A percentile compares a stretch with the other conserved stretches of the same genome.
phyloP scores from a whole-genome alignment of 257 asterid genomes.

The Nicotiana tabacum region DNA sequence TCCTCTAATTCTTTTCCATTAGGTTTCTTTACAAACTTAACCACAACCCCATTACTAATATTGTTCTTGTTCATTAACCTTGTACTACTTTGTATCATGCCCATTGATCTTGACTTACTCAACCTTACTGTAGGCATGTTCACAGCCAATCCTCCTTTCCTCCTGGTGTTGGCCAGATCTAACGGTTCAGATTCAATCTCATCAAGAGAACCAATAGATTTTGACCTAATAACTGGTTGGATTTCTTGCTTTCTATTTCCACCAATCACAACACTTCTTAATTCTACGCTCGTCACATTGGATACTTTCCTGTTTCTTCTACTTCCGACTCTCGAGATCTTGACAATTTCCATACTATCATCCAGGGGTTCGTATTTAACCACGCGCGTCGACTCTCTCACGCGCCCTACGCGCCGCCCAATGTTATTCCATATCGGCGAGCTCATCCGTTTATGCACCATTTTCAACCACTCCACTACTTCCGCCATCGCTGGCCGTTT shows the following conservation, averaged over 20 bases:
- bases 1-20: conserved; percentile 36
- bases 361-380: conserved; percentile 51
- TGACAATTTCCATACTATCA: conserved; percentile 41
- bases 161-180: conserved; percentile 21
- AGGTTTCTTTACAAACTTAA: conserved; percentile 16
- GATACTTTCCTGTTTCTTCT: conserved; percentile 59
- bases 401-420: conserved; percentile 56
- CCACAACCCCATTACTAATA: conserved; percentile 5
- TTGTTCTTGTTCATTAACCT: conserved; percentile 21
- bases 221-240: conserved; percentile 34
- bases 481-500: conserved; percentile 84
- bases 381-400: conserved; percentile 25
- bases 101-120: conserved; percentile 67
- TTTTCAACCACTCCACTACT: conserved; percentile 50
- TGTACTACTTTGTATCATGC: conserved; percentile 40
- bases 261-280: conserved; percentile 19
- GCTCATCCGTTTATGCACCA: conserved; percentile 34
- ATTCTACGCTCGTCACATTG: conserved; percentile 26
- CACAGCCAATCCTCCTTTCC: conserved; percentile 46
- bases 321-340: conserved; percentile 27
- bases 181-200: conserved; percentile 40
- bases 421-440: conserved; percentile 32
- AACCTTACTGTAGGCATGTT: conserved; percentile 47
- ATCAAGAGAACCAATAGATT: conserved; percentile 55
- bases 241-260: not conserved